Base-by-base conservation (phyloP, 2,329 filamentous ascomycete species). In the Aspergillus proliferans region DNA sequence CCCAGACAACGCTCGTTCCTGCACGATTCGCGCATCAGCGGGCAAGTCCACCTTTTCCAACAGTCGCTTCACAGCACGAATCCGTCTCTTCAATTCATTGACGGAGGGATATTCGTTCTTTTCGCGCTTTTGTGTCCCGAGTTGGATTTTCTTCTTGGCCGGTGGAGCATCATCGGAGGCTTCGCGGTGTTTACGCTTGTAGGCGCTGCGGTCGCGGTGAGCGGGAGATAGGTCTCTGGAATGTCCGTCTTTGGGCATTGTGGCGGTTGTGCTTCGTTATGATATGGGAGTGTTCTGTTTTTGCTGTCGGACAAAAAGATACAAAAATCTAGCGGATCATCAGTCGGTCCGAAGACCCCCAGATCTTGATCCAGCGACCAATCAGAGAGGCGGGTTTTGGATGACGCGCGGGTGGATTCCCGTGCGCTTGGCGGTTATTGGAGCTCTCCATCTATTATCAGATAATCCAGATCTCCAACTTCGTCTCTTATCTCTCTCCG, bases 1-100 rank as follows among this genome's bases (percentile, higher is more conserved):
- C 1, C 75, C 76, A 48, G 72, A 71, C 21, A 85, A 61, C 44
- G 81, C 81, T 41, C 82, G 75, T 62, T 84, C 82, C 56, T 82
- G 79, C 50, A 80, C 74, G 33, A 82, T 71, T 30, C 79, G 73
- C 15, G 78, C 71, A 55, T 78, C 76, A 19, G 78, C 76, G 2
- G 80, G 76, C 47, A 84, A 68, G 34, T 75, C 71, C 14, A 69
- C 48, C 39, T 62, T 72, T 21, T 71, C 69, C 26, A 83, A 72
- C 0, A 81, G 68, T 7, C 81, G 75, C 52, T 71, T 76, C 34
- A 81, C 65, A 56, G 80, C 75, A 38, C 80, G 78, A 51, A 83
- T 80, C 21, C 76, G 74, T 51, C 69, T 72, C 57, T 81, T 82
- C 49, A 82, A 67, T 12, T 77, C 74, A 58, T 76, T 76, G 47